phyloP scores from a whole-genome alignment of 345 rosid species.

The Heritiera fomes region DNA sequence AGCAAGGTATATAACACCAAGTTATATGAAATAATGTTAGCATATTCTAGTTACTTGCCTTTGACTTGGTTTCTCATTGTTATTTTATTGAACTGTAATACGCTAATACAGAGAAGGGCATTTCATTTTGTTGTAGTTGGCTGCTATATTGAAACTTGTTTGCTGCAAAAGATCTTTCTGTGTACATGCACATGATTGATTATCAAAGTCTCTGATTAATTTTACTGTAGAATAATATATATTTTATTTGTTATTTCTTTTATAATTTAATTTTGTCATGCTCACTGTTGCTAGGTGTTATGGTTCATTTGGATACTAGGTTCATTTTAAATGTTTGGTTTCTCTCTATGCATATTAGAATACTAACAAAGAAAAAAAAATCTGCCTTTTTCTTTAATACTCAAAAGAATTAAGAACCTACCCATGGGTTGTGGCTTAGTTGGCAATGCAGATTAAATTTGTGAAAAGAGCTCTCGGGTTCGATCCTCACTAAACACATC shows the following conservation, averaged over 20 bases:
- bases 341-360: too few relatives aligned
- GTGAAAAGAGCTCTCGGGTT: too few relatives aligned
- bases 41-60: background rate
- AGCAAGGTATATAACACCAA: background rate
- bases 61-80: background rate
- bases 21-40: background rate
- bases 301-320: too few relatives aligned
- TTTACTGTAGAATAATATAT: background rate
- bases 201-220: background rate
- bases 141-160: background rate
- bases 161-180: background rate
- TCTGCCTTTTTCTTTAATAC: too few relatives aligned
- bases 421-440: too few relatives aligned
- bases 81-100: background rate
- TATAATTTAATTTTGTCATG: background rate
- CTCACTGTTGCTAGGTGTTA: background rate
- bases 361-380: too few relatives aligned
- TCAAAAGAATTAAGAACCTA: too few relatives aligned
- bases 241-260: background rate
- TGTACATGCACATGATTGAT: background rate
- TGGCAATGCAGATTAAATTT: too few relatives aligned
- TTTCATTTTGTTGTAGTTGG: background rate
- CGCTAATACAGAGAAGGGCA: background rate
- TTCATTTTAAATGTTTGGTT: too few relatives aligned
- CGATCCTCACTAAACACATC: too few relatives aligned